These are phyloP conservation scores for Macrocybe gigantea DNA, from an alignment of 768 basidiomycete species.

Conservation along the genomic window DNA sequence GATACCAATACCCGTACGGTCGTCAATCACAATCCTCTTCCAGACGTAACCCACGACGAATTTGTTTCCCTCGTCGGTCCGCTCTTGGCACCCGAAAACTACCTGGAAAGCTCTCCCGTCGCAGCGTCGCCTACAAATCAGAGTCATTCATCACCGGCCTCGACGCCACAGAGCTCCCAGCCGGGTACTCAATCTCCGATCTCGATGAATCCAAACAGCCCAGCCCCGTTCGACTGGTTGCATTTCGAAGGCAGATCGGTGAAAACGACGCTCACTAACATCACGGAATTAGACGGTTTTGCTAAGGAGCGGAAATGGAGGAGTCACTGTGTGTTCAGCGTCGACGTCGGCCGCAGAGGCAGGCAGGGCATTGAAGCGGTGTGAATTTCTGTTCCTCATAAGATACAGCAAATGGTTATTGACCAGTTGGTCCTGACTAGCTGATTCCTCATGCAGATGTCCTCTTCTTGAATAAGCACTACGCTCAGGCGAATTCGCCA, in stretches of 20 bases:
- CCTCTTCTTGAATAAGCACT: slow-evolving; percentile 71
- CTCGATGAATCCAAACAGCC: slow-evolving; percentile 45
- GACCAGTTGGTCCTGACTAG: slow-evolving; percentile 27
- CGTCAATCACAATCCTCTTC: slow-evolving; percentile 84
- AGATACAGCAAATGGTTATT: slow-evolving; percentile 6
- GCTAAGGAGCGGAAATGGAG: slow-evolving; percentile 83
- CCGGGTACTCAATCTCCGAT: slow-evolving; percentile 22
- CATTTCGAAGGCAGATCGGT: slow-evolving; percentile 81
- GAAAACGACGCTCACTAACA: slow-evolving; percentile 74
- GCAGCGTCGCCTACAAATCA: slow-evolving; percentile 20
- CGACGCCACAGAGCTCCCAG: slow-evolving; percentile 27
- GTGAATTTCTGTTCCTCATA: slow-evolving; percentile 22
- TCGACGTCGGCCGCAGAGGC: slow-evolving; percentile 70
- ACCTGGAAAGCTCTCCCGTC: slow-evolving; percentile 30
- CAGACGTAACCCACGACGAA: slow-evolving; percentile 83
- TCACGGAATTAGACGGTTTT: slow-evolving; percentile 74
- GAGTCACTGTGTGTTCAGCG: slow-evolving; percentile 73
- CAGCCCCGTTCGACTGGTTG: slow-evolving; percentile 82
- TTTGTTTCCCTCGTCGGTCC: slow-evolving; percentile 77
- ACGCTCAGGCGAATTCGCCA: slow-evolving; percentile 57
- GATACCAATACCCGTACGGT: slow-evolving; percentile 61
- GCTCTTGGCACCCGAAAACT: slow-evolving; percentile 80
- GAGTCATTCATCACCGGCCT: slow-evolving; percentile 22
- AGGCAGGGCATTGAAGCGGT: slow-evolving; percentile 79
- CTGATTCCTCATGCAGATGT: slow-evolving; percentile 80